Conservation (phyloP, 352 stramenopile species). For the Elongisporangium undulatum region DNA sequence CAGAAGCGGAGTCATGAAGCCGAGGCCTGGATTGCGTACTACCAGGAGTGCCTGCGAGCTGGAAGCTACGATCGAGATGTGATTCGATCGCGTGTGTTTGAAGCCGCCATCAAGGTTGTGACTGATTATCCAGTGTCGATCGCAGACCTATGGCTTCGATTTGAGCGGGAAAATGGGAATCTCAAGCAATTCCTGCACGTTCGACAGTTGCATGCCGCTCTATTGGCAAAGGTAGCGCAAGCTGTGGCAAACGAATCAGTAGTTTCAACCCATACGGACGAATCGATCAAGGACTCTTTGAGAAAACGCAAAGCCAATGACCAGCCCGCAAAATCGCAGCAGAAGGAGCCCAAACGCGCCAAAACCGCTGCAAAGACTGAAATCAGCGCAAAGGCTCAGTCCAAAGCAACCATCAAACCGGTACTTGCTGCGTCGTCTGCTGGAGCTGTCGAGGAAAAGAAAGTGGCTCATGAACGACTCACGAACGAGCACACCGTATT, state of each 20-base stretch:
- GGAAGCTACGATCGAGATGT: constrained; percentile 7
- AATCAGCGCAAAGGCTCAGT: constrained; percentile 8
- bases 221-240: constrained; percentile 5
- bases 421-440: background rate
- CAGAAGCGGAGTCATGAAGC: constrained; percentile 13
- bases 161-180: constrained; percentile 49
- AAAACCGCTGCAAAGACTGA: constrained; percentile 12
- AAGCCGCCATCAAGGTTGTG: constrained; percentile 24
- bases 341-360: constrained; percentile 15
- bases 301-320: constrained; percentile 12
- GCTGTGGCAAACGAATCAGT: background rate
- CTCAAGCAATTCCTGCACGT: constrained; percentile 27
- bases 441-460: constrained; percentile 16
- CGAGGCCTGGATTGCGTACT: constrained; percentile 40
- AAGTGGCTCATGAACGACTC: constrained; percentile 23
- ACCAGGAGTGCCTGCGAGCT: constrained; percentile 28
- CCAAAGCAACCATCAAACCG: constrained; percentile 3
- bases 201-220: constrained; percentile 21
- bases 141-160: constrained; percentile 38
- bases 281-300: background rate
- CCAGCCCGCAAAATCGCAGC: background rate
- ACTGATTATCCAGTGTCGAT: constrained; percentile 25
- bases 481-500: constrained; percentile 70
- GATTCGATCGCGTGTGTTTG: constrained; percentile 38
- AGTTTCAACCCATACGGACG: background rate